Conservation (phyloP, 1,284 basidiomycete species). For the Apiotrichum akiyoshidainum region DNA sequence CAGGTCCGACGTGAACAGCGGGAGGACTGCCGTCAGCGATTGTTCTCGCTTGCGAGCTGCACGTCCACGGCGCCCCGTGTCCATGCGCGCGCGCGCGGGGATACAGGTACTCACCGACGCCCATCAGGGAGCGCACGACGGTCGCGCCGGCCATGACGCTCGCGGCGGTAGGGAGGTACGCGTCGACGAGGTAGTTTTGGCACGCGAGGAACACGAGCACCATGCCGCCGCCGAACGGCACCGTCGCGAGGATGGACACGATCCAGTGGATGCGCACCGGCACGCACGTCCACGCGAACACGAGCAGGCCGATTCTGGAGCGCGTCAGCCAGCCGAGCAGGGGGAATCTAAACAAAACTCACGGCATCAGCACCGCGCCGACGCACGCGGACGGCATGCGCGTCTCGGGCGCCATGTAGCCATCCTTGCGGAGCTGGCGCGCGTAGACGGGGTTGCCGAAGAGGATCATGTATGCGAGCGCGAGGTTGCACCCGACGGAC, state of each 20-base stretch:
- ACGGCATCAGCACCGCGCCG: slow-evolving; percentile 58
- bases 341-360: too few relatives aligned
- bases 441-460: slow-evolving; percentile 28
- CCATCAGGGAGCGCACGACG: slow-evolving; percentile 62
- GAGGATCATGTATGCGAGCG: slow-evolving; percentile 57
- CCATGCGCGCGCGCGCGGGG: slow-evolving; percentile 61
- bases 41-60: slow-evolving; percentile 52
- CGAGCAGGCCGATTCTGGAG: slow-evolving; percentile 14
- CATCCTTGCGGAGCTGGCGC: slow-evolving; percentile 17
- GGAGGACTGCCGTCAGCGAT: slow-evolving; percentile 47
- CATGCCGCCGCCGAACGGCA: slow-evolving; percentile 57
- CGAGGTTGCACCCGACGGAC: slow-evolving; percentile 58
- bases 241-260: slow-evolving; percentile 59
- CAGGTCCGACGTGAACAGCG: slow-evolving; percentile 58
- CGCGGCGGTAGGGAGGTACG: slow-evolving; percentile 54
- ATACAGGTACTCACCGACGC: slow-evolving; percentile 55
- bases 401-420: slow-evolving; percentile 48
- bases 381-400: slow-evolving; percentile 60
- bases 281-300: slow-evolving; percentile 56
- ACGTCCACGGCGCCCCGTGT: too few relatives aligned
- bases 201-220: slow-evolving; percentile 32
- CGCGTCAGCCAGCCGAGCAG: too few relatives aligned
- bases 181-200: slow-evolving; percentile 60
- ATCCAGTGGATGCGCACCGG: slow-evolving; percentile 59
- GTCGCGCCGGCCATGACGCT: slow-evolving; percentile 65